A percentile compares a stretch with the other conserved stretches of the same genome.
Evolutionary conservation across 2,329 filamentous ascomycete genomes (phyloP).

Genomic region (Penicillium sp.): DNA sequence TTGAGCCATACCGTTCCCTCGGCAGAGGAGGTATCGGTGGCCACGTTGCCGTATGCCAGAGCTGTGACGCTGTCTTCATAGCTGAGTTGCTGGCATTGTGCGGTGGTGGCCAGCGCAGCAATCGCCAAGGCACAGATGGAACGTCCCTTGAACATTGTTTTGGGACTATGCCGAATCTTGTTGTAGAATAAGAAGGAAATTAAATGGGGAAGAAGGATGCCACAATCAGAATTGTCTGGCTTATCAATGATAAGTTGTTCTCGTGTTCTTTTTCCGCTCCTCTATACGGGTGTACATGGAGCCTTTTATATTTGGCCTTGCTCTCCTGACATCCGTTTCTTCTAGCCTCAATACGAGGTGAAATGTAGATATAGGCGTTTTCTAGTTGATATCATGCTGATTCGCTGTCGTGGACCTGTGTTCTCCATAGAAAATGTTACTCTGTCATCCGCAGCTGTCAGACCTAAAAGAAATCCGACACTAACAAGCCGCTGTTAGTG

Average conservation of each 20-base stretch:
- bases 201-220: neutral
- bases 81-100: neutral
- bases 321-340: neutral
- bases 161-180: neutral
- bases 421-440: neutral
- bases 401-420: neutral
- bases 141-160: neutral
- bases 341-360: neutral
- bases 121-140: neutral
- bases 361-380: neutral
- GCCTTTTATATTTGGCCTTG: neutral
- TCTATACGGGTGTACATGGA: neutral
- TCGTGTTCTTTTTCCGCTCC: neutral
- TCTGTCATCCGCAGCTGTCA: neutral
- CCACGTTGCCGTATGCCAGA: neutral
- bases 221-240: neutral
- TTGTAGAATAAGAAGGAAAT: neutral
- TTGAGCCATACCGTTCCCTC: neutral
- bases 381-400: neutral
- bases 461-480: neutral
- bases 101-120: neutral
- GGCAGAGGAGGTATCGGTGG: neutral
- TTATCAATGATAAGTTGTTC: neutral
- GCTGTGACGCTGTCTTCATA: neutral
- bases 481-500: neutral